phyloP scores from a whole-genome alignment of 768 basidiomycete genomes.

The Lentinula detonsa region DNA sequence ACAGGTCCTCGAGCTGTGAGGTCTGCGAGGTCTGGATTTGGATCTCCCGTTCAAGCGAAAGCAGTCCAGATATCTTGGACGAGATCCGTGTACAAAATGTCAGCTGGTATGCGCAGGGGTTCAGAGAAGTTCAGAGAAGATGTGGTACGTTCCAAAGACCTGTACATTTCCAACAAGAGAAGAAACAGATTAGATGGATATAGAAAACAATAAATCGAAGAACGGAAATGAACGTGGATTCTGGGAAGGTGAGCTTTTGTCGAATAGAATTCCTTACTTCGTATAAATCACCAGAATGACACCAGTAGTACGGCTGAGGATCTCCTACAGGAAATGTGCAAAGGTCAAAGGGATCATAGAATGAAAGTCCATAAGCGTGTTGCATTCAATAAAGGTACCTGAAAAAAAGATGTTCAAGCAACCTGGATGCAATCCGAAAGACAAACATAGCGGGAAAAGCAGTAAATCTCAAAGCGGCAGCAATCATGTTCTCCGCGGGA shows the following conservation, averaged over 20 bases:
- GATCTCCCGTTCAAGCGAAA: slow-evolving; percentile 2
- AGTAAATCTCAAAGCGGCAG: slow-evolving; percentile 6
- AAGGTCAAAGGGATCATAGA: slow-evolving; percentile 10
- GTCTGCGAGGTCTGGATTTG: neutral
- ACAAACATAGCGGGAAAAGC: slow-evolving; percentile 12
- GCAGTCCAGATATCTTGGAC: slow-evolving; percentile 3
- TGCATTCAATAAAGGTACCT: slow-evolving; percentile 14
- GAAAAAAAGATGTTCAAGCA: neutral
- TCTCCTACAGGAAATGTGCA: slow-evolving; percentile 14
- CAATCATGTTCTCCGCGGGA: slow-evolving; percentile 10
- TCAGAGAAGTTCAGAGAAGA: slow-evolving; percentile 10
- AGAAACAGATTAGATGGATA: neutral
- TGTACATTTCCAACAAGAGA: neutral
- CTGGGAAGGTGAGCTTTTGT: neutral
- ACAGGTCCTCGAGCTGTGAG: slow-evolving; percentile 2
- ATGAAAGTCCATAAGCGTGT: slow-evolving; percentile 12
- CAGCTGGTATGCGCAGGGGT: slow-evolving; percentile 8
- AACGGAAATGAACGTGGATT: neutral
- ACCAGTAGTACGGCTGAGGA: slow-evolving; percentile 14
- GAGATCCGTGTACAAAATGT: slow-evolving; percentile 8
- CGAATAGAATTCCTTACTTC: slow-evolving; percentile 5
- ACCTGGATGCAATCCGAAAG: neutral
- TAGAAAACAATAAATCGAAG: neutral
- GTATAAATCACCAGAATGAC: slow-evolving; percentile 15
- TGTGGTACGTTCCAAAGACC: slow-evolving; percentile 16